phyloP scores from a whole-genome alignment of 2,329 filamentous ascomycete genomes.

The Epichloe sylvatica region DNA sequence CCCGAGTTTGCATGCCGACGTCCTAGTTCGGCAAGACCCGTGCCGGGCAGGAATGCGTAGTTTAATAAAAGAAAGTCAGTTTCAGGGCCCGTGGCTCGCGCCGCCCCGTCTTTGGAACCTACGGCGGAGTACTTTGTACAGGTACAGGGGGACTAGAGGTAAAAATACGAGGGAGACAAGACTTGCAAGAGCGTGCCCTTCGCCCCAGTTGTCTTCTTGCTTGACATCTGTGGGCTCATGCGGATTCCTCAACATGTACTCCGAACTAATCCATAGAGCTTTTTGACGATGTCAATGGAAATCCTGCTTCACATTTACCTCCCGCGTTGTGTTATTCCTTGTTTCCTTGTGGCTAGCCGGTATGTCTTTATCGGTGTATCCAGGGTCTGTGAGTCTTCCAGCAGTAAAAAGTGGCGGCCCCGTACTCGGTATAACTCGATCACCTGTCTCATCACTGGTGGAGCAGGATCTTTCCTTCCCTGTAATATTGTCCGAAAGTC shows the following conservation, averaged over 20 bases:
- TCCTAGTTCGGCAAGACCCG: slow-evolving; percentile 10
- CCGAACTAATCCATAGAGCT: too few relatives aligned
- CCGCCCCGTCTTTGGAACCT: neutral
- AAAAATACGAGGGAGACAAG: too few relatives aligned
- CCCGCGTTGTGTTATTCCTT: too few relatives aligned
- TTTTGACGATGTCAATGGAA: too few relatives aligned
- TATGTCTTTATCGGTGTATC: slow-evolving; percentile 1
- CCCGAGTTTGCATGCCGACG: too few relatives aligned
- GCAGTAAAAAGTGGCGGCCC: neutral
- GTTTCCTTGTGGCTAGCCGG: neutral
- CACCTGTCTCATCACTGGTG: neutral
- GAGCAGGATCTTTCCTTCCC: neutral
- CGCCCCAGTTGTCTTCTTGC: too few relatives aligned
- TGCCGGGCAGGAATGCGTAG: slow-evolving; percentile 5
- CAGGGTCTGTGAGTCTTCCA: neutral
- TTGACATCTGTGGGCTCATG: too few relatives aligned
- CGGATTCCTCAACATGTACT: too few relatives aligned
- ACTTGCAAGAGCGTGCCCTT: too few relatives aligned
- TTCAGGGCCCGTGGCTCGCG: neutral
- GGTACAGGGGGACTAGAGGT: too few relatives aligned
- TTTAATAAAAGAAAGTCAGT: neutral
- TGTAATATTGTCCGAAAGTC: neutral
- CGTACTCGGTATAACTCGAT: neutral
- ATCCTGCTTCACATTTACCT: too few relatives aligned
- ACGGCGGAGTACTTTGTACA: too few relatives aligned